Conservation (phyloP, 2,329 filamentous ascomycete species). For the Teratosphaeriaceae sp. region DNA sequence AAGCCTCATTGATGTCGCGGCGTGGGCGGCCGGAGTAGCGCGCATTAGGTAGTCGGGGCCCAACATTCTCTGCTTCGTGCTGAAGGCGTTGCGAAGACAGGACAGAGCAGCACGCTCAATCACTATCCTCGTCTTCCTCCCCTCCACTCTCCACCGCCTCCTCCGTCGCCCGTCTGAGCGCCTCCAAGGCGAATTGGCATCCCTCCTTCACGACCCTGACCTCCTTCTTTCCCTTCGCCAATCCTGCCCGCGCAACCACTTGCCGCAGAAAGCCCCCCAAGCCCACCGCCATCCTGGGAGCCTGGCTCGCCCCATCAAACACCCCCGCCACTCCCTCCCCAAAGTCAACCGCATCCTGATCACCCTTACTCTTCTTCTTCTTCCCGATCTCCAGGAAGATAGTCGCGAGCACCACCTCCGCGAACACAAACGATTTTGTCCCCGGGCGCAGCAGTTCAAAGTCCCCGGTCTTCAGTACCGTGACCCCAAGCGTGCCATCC, state of each 20-base stretch:
- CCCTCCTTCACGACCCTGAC: slow-evolving; percentile 44
- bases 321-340: slow-evolving; percentile 57
- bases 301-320: slow-evolving; percentile 58
- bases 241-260: slow-evolving; percentile 60
- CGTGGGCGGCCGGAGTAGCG: too few relatives aligned
- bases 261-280: slow-evolving; percentile 76
- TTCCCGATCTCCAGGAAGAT: slow-evolving; percentile 53
- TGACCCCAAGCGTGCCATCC: slow-evolving; percentile 52
- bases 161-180: slow-evolving; percentile 8
- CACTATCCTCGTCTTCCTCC: not conserved
- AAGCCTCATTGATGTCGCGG: too few relatives aligned
- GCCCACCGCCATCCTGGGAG: slow-evolving; percentile 63
- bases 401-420: slow-evolving; percentile 73
- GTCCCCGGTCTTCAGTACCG: slow-evolving; percentile 61
- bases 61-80: too few relatives aligned
- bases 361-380: slow-evolving; percentile 33
- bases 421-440: slow-evolving; percentile 70
- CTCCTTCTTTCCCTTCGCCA: slow-evolving; percentile 44
- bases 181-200: slow-evolving; percentile 26
- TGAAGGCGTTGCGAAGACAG: too few relatives aligned
- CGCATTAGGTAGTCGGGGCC: too few relatives aligned
- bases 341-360: slow-evolving; percentile 29
- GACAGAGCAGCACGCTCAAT: not conserved
- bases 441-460: slow-evolving; percentile 70
- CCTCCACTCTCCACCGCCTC: not conserved